Evolutionary conservation across 2,329 filamentous ascomycete species (phyloP), one percentile per base, ranked within the genome.

Genomic region (Ceratocystis colombiana): DNA sequence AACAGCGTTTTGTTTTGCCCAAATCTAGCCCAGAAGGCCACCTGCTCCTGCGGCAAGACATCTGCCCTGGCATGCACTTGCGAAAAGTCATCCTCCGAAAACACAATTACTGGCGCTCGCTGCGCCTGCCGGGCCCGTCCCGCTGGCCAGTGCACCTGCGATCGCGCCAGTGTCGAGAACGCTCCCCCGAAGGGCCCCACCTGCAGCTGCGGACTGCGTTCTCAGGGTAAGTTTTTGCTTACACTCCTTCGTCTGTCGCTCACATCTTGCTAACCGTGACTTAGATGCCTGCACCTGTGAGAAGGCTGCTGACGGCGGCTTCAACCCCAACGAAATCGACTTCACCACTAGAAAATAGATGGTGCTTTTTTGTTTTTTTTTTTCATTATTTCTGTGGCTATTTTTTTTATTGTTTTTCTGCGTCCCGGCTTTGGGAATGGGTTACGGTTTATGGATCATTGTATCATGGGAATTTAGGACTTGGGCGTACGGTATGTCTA

Each of bases 41-140:
- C 80, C 68, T 96, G 91, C 84, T 95, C 90, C 17, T 97, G 93
- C 75, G 93, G 93, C 73, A 86, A 96, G 80, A 83, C 94, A 74
- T 84, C 86, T 3, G 93, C 93, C 62, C 84, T 96, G 62, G 82
- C 92, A 75, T 97, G 93, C 84, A 88, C 80, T 69, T 96, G 93
- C 79, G 84, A 84, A 72, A 92, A 90, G 76, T 83, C 91, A 3
- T 70, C 81, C 3, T 77, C 79, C 17, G 92, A 96, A 81, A 96
- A 96, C 80, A 77, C 78, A 50, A 74, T 89, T 66, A 75, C 79
- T 5, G 90, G 90, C 5, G 81, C 89, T 48, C 82, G 89, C 71
- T 96, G 90, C 81, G 91, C 88, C 57, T 96, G 91, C 80, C 84
- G 90, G 71, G 85, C 88, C 71, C 86, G 90, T 66, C 88, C 89